Evolutionary conservation across 371 early-diverging fungal species (phyloP), one percentile per base, ranked within the genome.

Genomic region (Zychaea mexicana): DNA sequence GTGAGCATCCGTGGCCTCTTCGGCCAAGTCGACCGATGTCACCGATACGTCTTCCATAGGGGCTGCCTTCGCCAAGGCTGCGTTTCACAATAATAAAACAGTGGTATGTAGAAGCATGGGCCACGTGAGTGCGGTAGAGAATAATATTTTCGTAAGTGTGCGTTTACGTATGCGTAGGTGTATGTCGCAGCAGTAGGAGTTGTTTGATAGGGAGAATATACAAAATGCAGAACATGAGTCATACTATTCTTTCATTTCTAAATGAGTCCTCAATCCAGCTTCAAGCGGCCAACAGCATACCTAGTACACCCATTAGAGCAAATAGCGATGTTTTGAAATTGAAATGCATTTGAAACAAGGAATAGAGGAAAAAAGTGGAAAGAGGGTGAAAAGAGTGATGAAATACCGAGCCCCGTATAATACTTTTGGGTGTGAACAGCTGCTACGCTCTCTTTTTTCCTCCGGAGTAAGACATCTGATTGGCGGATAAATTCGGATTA

Each of bases 41-140:
- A 73, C 71, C 12, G 83, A 82, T 24, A 79, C 39, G 55, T 82
- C 83, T 61, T 76, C 65, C 22, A 82, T 58, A 56, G 83, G 83
- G 28, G 71, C 76, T 15, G 83, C 83, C 15, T 69, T 57, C 3
- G 67, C 67, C 13, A 30, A 19, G 22, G 32, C 30, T 28, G 45
- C 42, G 13, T 27, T 30, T 39, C 8, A 6, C 17, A 36, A 3
- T 10, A 27, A 33, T 12, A 57, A 21, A 57, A 33, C 5, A 12
- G 33, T 33, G 33, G 33, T 33, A 33, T 5, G 12, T 39, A 39
- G 4, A 15, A 39, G 4, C n/a, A 39, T 3, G 10, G 24, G 13
- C 58, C 58, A 57, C 58, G 58, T 57, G 58, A 13, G 15, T n/a
- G 17, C 9, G 13, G 13, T 28, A 27, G 22, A 30, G 3, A 28